A percentile compares a stretch with the other conserved stretches of the same genome.
These are phyloP conservation scores for Podila epigama DNA, from an alignment of 192 early-diverging fungal genomes.

Conservation along the genomic window DNA sequence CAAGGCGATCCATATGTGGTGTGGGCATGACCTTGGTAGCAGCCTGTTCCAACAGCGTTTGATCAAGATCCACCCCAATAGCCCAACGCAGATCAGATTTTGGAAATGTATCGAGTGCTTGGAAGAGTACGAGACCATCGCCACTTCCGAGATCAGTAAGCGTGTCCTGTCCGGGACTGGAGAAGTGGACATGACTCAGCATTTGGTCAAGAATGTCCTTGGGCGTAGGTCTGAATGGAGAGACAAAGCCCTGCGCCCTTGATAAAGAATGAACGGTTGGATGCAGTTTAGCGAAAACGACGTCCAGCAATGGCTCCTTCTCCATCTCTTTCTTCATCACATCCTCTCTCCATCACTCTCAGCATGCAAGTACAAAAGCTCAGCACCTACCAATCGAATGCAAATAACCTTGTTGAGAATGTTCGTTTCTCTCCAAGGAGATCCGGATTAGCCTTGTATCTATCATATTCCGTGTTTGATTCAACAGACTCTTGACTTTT, in stretches of 20 bases:
- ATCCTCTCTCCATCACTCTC: too few species aligned
- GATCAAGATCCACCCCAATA: slow-evolving; percentile 33
- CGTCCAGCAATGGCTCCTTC: too few species aligned
- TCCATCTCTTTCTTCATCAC: too few species aligned
- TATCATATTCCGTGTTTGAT: slow-evolving; percentile 20
- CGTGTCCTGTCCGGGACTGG: background rate
- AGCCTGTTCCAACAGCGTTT: slow-evolving; percentile 12
- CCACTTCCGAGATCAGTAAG: slow-evolving; percentile 33
- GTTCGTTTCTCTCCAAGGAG: slow-evolving; percentile 13
- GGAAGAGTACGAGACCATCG: slow-evolving; percentile 28
- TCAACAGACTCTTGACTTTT: background rate
- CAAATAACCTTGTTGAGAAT: slow-evolving; percentile 12
- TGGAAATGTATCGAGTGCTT: slow-evolving; percentile 31
- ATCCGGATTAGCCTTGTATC: slow-evolving; percentile 38
- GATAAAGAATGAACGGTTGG: too few species aligned
- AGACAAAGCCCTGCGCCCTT: slow-evolving; percentile 37
- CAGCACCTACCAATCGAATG: slow-evolving; percentile 27
- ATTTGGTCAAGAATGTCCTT: slow-evolving; percentile 19
- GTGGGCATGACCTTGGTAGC: slow-evolving; percentile 1
- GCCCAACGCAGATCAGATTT: slow-evolving; percentile 10
- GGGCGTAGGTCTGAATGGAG: slow-evolving; percentile 33
- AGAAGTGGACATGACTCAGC: slow-evolving; percentile 19
- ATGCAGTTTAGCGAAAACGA: too few species aligned
- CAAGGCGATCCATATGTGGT: background rate
- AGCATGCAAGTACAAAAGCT: background rate